Evolutionary conservation across 371 early-diverging fungal genomes (phyloP), one percentile per base, ranked within the genome.

Genomic region (Rhizopus stolonifer): DNA sequence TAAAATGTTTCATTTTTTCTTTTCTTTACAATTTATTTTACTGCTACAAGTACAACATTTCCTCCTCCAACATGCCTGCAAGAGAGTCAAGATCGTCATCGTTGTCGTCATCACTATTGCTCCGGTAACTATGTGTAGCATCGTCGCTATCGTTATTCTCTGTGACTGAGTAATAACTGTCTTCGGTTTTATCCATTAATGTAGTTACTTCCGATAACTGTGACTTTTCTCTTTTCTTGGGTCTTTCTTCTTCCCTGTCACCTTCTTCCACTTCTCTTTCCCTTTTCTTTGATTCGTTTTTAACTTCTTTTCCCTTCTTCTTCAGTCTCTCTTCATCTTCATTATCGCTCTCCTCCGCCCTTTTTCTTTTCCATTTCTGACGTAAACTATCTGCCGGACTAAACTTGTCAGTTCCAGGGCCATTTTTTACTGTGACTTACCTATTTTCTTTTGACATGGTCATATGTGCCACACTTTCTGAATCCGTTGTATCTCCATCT

Each of bases 401-500:
- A 45, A 46, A 52, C 44, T 46, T 10, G 51, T 29, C 7, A 49
- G 26, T 24, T 42, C 42, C 34, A 23, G 29, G 18, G 39, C 33
- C 24, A 22, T 34, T 17, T 19, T 44, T 46, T 32, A 21, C 13
- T 32, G 11, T 24, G n/a, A n/a, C n/a, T 61, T 61, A 45, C 55
- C 62, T 67, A 21, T 63, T 65, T 9, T 49, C 40, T 15, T 33
- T 5, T 34, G 11, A 2, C 32, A 29, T 22, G 3, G 23, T 6
- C 2, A 21, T 24, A 5, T 1, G n/a, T n/a, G 46, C 8, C 7
- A 26, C 21, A n/a, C 46, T 64, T 26, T 65, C 64, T 18, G 68
- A 74, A 40, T 65, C 65, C 14, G 69, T 71, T 42, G 72, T 73
- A 10, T 60, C 61, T 49, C 81, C 77, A 29, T 74, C 69, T 32